Conservation (phyloP, 2,329 filamentous ascomycete species). For the Beauveria sp. region DNA sequence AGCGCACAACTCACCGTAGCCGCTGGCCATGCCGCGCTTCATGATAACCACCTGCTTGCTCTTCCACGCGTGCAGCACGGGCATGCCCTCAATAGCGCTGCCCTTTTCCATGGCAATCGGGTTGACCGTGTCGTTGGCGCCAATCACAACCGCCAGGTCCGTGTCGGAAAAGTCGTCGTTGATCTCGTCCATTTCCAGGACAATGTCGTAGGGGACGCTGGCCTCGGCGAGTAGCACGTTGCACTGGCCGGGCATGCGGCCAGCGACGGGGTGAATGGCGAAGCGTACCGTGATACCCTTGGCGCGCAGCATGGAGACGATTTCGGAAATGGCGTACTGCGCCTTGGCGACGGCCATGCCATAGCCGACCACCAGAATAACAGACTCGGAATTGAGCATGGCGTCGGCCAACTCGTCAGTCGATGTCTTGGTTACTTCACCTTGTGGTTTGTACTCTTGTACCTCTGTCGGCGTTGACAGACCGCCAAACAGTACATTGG, state of each 20-base stretch:
- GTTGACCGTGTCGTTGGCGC: slow-evolving; percentile 89
- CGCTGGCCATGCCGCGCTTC: slow-evolving; percentile 85
- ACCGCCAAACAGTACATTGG: slow-evolving; percentile 82
- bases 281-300: slow-evolving; percentile 78
- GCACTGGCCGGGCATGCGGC: slow-evolving; percentile 88
- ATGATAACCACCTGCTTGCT: slow-evolving; percentile 88
- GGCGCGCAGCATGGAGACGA: slow-evolving; percentile 63
- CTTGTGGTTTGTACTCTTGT: slow-evolving; percentile 67
- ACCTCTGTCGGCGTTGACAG: slow-evolving; percentile 42
- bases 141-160: slow-evolving; percentile 80
- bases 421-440: slow-evolving; percentile 67
- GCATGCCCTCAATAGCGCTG: slow-evolving; percentile 84
- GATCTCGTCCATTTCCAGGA: slow-evolving; percentile 93
- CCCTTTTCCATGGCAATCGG: slow-evolving; percentile 80
- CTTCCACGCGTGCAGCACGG: slow-evolving; percentile 88
- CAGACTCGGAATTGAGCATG: slow-evolving; percentile 67
- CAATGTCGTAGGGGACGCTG: slow-evolving; percentile 82
- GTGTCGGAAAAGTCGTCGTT: slow-evolving; percentile 86
- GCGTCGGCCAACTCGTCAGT: slow-evolving; percentile 75
- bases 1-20: slow-evolving; percentile 56
- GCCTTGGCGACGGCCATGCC: slow-evolving; percentile 94
- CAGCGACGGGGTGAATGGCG: slow-evolving; percentile 83
- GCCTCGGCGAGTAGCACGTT: slow-evolving; percentile 87
- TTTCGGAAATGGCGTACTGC: slow-evolving; percentile 82
- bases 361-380: slow-evolving; percentile 87